Evolutionary conservation across 306 rosid genomes (phyloP), one percentile per base, ranked within the genome.

Genomic region (Abrus precatorius): DNA sequence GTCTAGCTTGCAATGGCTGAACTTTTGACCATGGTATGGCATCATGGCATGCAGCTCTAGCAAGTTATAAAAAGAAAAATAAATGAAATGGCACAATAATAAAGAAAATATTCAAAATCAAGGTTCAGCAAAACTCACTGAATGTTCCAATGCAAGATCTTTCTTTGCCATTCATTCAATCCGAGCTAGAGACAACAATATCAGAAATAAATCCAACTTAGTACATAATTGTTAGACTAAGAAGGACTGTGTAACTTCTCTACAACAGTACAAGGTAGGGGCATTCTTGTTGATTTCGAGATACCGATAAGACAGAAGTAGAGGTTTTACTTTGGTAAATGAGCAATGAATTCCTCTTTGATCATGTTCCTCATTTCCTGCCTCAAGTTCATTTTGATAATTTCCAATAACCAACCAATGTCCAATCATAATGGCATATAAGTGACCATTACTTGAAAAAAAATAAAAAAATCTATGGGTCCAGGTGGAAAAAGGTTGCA

Each of bases 341-440:
- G 87, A 83, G 88, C 89, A 30, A 90, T 85, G 75, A 32, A 69
- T 78, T 88, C 92, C 81, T 82, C 86, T 64, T 87, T 82, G 57
- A 82, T 75, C 87, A 88, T 89, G 87, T 84, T 86, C 70, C 84
- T 84, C 90, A 91, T 86, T 77, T 89, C 45, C 68, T 60, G 66
- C 89, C 83, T 84, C 88, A 9, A 82, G 56, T 75, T 85, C 85
- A 61, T 78, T 84, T 60, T 76, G 69, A 75, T 85, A 84, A 70
- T 83, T 64, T 87, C 86, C 81, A 80, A 33, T 88, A 82, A 77
- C 56, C 34, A 53, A 74, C 80, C 68, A 53, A 77, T 63, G 48
- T 70, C 80, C 68, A 53, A 77, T 63, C 74, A 84, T 36, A 48
- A 48, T 82, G 52, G 9, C 73, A 55, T 20, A 34, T 62, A 34